These are phyloP conservation scores for Podaxis pistillaris DNA, from an alignment of 768 basidiomycete species.

Conservation along the genomic window DNA sequence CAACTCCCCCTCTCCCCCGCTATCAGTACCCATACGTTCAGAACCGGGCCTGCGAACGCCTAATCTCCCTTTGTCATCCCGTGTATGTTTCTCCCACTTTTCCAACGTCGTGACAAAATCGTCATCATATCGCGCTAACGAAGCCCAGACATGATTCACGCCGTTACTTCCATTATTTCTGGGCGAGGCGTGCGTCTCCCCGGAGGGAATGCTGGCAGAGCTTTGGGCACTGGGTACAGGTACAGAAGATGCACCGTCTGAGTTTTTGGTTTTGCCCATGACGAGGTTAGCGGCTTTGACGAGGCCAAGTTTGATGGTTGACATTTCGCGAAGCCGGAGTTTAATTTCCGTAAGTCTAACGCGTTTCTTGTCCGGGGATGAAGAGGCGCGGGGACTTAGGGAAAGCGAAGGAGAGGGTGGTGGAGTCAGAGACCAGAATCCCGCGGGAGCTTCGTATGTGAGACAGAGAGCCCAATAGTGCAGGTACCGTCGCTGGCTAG, in stretches of 20 bases:
- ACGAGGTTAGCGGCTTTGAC: constrained; percentile 57
- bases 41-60: constrained; percentile 23
- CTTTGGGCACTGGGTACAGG: background rate
- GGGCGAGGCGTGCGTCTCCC: constrained; percentile 18
- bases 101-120: constrained; percentile 61
- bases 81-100: constrained; percentile 56
- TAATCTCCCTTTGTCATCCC: constrained; percentile 37
- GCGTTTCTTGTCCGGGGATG: constrained; percentile 30
- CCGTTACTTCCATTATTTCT: constrained; percentile 19
- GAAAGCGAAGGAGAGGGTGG: constrained; percentile 5
- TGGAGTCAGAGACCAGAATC: constrained; percentile 42
- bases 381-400: background rate
- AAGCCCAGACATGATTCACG: constrained; percentile 59
- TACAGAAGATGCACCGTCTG: background rate
- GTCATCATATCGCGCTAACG: constrained; percentile 81
- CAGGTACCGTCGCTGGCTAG: constrained; percentile 77
- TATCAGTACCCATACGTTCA: constrained; percentile 25
- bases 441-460: constrained; percentile 49
- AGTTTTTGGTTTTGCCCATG: constrained; percentile 39
- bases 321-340: constrained; percentile 59
- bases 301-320: constrained; percentile 47
- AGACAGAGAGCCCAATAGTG: constrained; percentile 76
- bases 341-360: constrained; percentile 57
- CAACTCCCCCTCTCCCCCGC: constrained; percentile 33
- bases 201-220: background rate